Conservation (phyloP, 208 protist species). For the Trypanosoma scelopori region DNA sequence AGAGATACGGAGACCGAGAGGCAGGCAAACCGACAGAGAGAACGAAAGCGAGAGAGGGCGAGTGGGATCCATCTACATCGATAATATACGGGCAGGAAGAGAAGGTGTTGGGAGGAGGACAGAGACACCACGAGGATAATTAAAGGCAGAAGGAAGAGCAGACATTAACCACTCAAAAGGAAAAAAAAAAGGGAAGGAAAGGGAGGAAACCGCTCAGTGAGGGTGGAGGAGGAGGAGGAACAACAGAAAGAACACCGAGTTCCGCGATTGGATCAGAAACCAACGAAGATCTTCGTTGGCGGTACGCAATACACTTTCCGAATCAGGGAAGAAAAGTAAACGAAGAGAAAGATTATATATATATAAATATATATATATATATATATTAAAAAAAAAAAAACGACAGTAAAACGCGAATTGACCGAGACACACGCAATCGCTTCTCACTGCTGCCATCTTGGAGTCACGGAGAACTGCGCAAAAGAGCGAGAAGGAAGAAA, state of each 20-base stretch:
- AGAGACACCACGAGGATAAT: background rate
- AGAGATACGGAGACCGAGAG: background rate
- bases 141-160: background rate
- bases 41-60: constrained; percentile 18
- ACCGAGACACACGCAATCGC: background rate
- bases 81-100: background rate
- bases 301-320: background rate
- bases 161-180: background rate
- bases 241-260: background rate
- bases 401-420: background rate
- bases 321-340: background rate
- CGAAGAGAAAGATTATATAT: constrained; percentile 1
- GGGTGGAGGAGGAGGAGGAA: background rate
- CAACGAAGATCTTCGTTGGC: background rate
- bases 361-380: too few relatives aligned
- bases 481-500: constrained; percentile 1
- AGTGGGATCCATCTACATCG: constrained; percentile 1
- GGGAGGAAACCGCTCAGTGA: background rate
- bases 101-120: background rate
- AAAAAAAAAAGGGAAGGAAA: background rate
- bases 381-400: too few relatives aligned
- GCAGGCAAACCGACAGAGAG: constrained; percentile 20
- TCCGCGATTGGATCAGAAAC: constrained; percentile 1
- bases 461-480: background rate
- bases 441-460: too few relatives aligned